phyloP scores from a whole-genome alignment of 129 eudicot genomes.

The Centaurea solstitialis region DNA sequence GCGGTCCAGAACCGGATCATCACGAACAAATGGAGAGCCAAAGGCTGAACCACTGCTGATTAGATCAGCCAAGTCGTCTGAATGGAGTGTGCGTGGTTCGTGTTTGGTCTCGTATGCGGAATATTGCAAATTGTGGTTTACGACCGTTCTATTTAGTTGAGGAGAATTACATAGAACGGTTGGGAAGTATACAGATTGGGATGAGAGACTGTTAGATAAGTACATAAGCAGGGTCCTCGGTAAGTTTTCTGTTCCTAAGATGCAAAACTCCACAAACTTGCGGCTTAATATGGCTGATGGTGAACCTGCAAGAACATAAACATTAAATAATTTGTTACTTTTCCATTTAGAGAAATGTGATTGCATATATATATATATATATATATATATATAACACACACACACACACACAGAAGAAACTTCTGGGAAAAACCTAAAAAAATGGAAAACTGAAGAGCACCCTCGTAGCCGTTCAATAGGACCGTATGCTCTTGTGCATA shows the following conservation, averaged over 20 bases:
- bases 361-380: no score
- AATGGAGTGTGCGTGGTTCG: slow-evolving; percentile 45
- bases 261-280: slow-evolving; percentile 72
- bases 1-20: slow-evolving; percentile 75
- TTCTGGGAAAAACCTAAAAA: not conserved
- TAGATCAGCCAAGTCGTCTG: slow-evolving; percentile 49
- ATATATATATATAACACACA: no score
- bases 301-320: no score
- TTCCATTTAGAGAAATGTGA: no score
- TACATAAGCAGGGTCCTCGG: slow-evolving; percentile 91
- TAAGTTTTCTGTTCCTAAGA: slow-evolving; percentile 81
- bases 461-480: not conserved
- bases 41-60: slow-evolving; percentile 79
- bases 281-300: slow-evolving; percentile 61
- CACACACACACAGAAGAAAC: no score
- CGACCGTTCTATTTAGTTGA: slow-evolving; percentile 53
- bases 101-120: slow-evolving; percentile 43
- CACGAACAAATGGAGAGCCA: slow-evolving; percentile 58
- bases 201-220: slow-evolving; percentile 72
- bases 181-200: slow-evolving; percentile 75
- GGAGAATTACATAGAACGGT: slow-evolving; percentile 81
- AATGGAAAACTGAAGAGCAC: not conserved
- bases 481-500: not conserved
- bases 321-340: no score
- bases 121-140: slow-evolving; percentile 72